phyloP scores from a whole-genome alignment of 192 early-diverging fungal genomes.

The Coemansia sp. region DNA sequence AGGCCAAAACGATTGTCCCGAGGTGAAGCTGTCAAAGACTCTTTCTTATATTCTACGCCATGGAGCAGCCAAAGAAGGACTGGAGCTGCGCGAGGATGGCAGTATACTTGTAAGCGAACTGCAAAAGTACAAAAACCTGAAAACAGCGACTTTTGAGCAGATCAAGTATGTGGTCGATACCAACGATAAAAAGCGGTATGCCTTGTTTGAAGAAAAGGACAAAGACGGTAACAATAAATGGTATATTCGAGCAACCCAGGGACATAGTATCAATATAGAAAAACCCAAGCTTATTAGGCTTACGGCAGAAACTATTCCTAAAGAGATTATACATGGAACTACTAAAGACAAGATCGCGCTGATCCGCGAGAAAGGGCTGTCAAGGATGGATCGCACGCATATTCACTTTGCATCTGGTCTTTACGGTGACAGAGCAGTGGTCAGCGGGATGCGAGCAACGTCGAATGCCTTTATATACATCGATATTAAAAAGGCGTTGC shows the following conservation, averaged over 20 bases:
- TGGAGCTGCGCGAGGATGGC: conserved; percentile 74
- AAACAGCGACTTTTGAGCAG: conserved; percentile 58
- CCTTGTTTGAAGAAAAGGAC: conserved; percentile 53
- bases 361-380: conserved; percentile 63
- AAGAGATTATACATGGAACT: conserved; percentile 38
- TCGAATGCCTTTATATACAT: conserved; percentile 80
- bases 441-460: conserved; percentile 72
- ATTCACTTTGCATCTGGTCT: conserved; percentile 84
- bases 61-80: conserved; percentile 72
- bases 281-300: conserved; percentile 32
- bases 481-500: conserved; percentile 66
- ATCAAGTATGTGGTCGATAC: conserved; percentile 67
- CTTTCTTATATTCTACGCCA: conserved; percentile 85
- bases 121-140: conserved; percentile 60
- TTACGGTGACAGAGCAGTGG: conserved; percentile 65
- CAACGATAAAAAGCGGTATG: conserved; percentile 84
- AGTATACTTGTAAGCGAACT: conserved; percentile 70
- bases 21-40: conserved; percentile 68
- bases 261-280: conserved; percentile 66
- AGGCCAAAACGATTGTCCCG: conserved; percentile 30
- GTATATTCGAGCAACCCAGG: conserved; percentile 85
- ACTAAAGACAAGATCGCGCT: conserved; percentile 19
- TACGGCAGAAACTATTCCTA: conserved; percentile 26
- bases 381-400: conserved; percentile 80
- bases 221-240: conserved; percentile 27